Conservation (phyloP, 192 early-diverging fungal genomes). For the Mortierella antarctica region DNA sequence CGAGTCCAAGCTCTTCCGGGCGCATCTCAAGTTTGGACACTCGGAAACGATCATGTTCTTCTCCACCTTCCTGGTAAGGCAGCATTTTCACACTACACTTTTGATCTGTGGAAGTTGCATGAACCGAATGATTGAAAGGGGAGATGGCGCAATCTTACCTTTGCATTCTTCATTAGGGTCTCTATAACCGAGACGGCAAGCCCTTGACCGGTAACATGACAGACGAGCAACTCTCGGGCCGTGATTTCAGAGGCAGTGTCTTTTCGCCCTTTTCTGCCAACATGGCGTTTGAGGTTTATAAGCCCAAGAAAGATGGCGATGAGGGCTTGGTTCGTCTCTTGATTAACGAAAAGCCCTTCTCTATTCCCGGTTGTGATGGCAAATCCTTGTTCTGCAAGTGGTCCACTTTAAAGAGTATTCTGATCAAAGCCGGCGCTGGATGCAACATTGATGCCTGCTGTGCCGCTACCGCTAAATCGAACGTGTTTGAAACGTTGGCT, state of each 20-base stretch:
- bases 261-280: slow-evolving; percentile 29
- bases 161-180: slow-evolving; percentile 5
- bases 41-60: slow-evolving; percentile 36
- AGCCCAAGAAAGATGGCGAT: slow-evolving; percentile 5
- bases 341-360: slow-evolving; percentile 25
- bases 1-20: background rate
- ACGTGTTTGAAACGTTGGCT: background rate
- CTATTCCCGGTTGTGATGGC: slow-evolving; percentile 9
- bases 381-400: slow-evolving; percentile 1
- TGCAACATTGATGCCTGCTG: slow-evolving; percentile 7
- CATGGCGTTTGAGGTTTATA: slow-evolving; percentile 30
- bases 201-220: slow-evolving; percentile 28
- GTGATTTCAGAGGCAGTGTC: slow-evolving; percentile 18
- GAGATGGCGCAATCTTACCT: background rate
- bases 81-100: too few relatives aligned
- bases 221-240: slow-evolving; percentile 1
- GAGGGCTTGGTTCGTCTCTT: slow-evolving; percentile 25
- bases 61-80: slow-evolving; percentile 21
- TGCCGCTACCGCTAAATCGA: background rate
- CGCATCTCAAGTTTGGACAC: slow-evolving; percentile 36
- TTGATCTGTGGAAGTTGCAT: background rate
- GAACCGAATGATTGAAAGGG: background rate
- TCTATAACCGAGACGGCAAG: slow-evolving; percentile 13
- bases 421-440: background rate
- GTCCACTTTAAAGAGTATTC: background rate